These are phyloP conservation scores for Ramalina intermedia DNA, from an alignment of 495 filamentous ascomycete species.

Conservation along the genomic window DNA sequence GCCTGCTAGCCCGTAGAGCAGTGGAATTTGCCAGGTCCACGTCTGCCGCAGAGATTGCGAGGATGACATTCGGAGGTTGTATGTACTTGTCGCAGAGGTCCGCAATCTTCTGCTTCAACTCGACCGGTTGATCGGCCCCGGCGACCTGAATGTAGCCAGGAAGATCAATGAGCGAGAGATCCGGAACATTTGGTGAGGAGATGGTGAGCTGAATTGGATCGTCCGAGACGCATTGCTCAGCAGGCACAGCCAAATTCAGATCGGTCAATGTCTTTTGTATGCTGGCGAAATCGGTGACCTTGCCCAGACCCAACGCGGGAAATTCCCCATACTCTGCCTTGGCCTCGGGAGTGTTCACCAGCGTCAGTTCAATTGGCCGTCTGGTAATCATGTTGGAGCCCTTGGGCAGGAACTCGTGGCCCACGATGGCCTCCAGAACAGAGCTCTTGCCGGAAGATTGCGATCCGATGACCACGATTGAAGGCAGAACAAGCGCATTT, in stretches of 20 bases:
- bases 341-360: slow-evolving; percentile 88
- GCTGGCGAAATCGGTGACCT: slow-evolving; percentile 82
- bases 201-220: slow-evolving; percentile 94
- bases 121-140: slow-evolving; percentile 74
- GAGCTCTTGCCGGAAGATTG: slow-evolving; percentile 98
- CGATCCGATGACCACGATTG: slow-evolving; percentile 96
- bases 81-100: slow-evolving; percentile 99
- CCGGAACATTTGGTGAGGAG: slow-evolving; percentile 87
- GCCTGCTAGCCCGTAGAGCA: slow-evolving; percentile 73
- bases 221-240: slow-evolving; percentile 81
- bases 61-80: slow-evolving; percentile 84
- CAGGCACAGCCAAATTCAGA: slow-evolving; percentile 83
- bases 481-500: slow-evolving; percentile 69
- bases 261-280: slow-evolving; percentile 91
- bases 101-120: slow-evolving; percentile 89
- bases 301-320: slow-evolving; percentile 76
- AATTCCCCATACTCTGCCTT: slow-evolving; percentile 94
- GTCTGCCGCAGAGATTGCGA: slow-evolving; percentile 95
- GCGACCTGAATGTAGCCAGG: slow-evolving; percentile 96
- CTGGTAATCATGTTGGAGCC: slow-evolving; percentile 97
- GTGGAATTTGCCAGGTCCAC: slow-evolving; percentile 96
- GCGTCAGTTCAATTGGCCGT: slow-evolving; percentile 87
- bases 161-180: slow-evolving; percentile 90
- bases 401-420: slow-evolving; percentile 95
- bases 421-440: slow-evolving; percentile 91